These are phyloP conservation scores for Russula ochroleuca DNA, from an alignment of 768 basidiomycete genomes.

Conservation along the genomic window DNA sequence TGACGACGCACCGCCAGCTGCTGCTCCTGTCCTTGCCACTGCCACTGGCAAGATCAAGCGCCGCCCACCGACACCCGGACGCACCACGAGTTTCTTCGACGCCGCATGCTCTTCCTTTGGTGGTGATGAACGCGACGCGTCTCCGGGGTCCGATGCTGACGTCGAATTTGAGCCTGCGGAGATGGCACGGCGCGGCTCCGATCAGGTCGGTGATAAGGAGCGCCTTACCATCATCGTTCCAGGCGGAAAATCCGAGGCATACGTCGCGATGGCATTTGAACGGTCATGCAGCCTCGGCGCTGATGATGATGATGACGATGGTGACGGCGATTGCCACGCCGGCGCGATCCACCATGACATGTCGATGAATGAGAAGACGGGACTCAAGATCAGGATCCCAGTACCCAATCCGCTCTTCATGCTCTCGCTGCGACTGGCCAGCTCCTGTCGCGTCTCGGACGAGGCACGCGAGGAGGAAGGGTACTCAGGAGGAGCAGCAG, in stretches of 20 bases:
- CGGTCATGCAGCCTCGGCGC: conserved; percentile 17
- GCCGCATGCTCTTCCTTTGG: background rate
- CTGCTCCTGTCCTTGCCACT: background rate
- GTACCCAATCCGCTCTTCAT: conserved; percentile 15
- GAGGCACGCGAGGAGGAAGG: background rate
- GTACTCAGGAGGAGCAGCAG: too few species aligned
- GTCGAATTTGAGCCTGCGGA: conserved; percentile 8
- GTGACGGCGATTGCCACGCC: background rate
- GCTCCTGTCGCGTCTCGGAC: conserved; percentile 13
- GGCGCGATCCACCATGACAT: background rate
- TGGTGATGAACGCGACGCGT: conserved; percentile 2
- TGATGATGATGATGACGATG: background rate
- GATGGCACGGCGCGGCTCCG: background rate
- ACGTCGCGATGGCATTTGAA: conserved; percentile 22
- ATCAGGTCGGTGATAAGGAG: background rate
- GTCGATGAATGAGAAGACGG: conserved; percentile 4
- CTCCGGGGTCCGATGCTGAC: conserved; percentile 17
- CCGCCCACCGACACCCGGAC: conserved; percentile 1
- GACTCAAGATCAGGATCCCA: conserved; percentile 24
- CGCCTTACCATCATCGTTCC: conserved; percentile 22
- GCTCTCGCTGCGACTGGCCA: conserved; percentile 14
- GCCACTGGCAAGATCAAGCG: background rate
- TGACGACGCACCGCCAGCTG: background rate
- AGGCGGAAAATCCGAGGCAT: conserved; percentile 24
- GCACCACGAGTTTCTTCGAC: background rate